These are phyloP conservation scores for Cadophora luteo-olivacea DNA, from an alignment of 2,329 filamentous ascomycete genomes.

Conservation along the genomic window DNA sequence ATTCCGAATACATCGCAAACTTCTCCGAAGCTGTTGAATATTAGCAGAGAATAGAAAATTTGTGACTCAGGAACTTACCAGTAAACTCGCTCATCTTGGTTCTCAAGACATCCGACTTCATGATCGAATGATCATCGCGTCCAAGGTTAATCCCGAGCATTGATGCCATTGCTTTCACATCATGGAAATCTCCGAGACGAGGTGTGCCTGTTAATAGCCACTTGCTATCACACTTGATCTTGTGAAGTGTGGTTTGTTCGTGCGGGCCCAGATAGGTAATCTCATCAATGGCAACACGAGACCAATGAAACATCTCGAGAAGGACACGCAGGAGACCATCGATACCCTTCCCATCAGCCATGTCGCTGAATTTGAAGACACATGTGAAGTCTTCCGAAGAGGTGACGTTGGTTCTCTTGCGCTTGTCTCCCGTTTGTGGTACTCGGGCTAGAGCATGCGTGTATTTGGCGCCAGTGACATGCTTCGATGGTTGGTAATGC, in stretches of 20 bases:
- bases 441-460: constrained; percentile 2
- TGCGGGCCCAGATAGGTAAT: constrained; percentile 56
- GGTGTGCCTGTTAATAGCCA: constrained; percentile 72
- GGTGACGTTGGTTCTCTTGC: neutral
- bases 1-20: constrained; percentile 59
- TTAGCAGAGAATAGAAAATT: neutral
- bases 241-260: constrained; percentile 26
- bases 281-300: constrained; percentile 68
- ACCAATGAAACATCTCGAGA: constrained; percentile 66
- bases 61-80: constrained; percentile 41
- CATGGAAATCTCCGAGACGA: constrained; percentile 60
- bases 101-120: constrained; percentile 51
- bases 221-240: neutral
- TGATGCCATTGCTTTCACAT: constrained; percentile 63
- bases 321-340: constrained; percentile 43
- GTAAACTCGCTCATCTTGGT: constrained; percentile 51
- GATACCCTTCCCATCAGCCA: neutral
- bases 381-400: neutral
- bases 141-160: constrained; percentile 63
- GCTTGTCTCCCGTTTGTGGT: constrained; percentile 14
- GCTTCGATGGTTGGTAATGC: constrained; percentile 37
- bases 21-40: constrained; percentile 53
- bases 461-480: constrained; percentile 42
- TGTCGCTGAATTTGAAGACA: neutral
- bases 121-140: constrained; percentile 55